Base-by-base conservation (phyloP, 805 yeast species). In the Teunomyces aglyptinius region DNA sequence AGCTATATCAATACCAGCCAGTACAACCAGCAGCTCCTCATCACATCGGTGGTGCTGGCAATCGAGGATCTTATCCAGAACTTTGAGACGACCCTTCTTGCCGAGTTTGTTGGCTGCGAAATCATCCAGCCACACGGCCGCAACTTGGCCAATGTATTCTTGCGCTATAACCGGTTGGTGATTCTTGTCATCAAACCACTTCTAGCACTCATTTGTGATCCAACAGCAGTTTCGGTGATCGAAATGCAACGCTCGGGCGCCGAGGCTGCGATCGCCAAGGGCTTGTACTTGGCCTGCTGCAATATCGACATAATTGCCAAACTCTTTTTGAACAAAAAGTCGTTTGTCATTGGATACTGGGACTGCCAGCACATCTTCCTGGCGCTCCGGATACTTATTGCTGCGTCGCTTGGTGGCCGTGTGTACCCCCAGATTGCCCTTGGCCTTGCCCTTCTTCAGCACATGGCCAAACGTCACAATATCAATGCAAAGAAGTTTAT, bases 1-100 rank as follows among this genome's bases (percentile, higher is more conserved):
- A 69, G 67, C 50, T 71, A 70, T 53, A 70, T 71, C 50, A 70
- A 69, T 51, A 68, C 75, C 1, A 66, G 61, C 28, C 67, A 68
- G 46, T 67, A 68, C 58, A 71, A 69, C 49, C 74, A 66, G 45
- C 59, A 58, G 45, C 53, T 59, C n/a, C 55, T 68, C 24, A 56
- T 69, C 27, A 60, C 56, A 40, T 68, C 65, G 38, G 65, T 69
- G 12, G 47, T 65, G 15, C 47, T 48, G 35, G 63, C 67, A 33
- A 54, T 61, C 26, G 50, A 54, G 27, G 71, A 65, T 44, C 51
- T 71, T 34, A 52, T 62, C n/a, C 52, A 49, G 6, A 57, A 64
- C 41, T 70, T 67, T 45, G 75, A 71, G 50, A 50, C 44, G 18
- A 65, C 70, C 11, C 54, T 56, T 16, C 54, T 70, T 22, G 43